Percentiles rank a stretch among this genome's conserved stretches.
phyloP scores from a whole-genome alignment of 2,329 filamentous ascomycete species.

The Tolypocladium nubicola region DNA sequence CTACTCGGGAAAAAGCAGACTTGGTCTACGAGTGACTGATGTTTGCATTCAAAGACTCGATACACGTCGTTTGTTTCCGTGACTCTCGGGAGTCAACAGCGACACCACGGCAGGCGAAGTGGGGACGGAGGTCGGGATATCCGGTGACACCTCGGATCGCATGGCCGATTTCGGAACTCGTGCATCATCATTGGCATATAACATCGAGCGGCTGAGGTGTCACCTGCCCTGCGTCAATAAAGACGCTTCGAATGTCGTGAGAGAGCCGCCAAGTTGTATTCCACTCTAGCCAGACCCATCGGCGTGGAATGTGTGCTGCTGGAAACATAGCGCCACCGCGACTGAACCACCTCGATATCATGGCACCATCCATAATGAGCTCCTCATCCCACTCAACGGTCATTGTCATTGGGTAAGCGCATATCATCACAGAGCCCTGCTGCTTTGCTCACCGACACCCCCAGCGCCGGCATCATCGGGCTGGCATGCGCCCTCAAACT shows the following conservation, averaged over 20 bases:
- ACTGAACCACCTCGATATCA: not conserved
- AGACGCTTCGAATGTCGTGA: not conserved
- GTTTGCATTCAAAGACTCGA: not conserved
- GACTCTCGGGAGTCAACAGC: not conserved
- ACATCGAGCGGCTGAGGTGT: not conserved
- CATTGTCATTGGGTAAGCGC: slow-evolving; percentile 4
- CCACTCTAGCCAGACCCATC: not conserved
- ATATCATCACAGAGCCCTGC: not conserved
- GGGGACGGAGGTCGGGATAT: not conserved
- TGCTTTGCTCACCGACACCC: not conserved
- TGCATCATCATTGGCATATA: not conserved
- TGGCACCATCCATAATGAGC: not conserved
- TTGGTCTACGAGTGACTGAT: not conserved
- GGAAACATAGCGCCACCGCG: not conserved
- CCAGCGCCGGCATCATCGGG: slow-evolving; percentile 42
- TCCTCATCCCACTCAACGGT: not conserved
- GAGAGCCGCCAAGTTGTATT: not conserved
- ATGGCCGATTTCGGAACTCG: not conserved
- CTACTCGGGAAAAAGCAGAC: too few species aligned
- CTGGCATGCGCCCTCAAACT: slow-evolving; percentile 36
- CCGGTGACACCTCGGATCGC: not conserved
- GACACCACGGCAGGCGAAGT: not conserved
- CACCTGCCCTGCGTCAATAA: not conserved
- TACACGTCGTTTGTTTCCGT: not conserved
- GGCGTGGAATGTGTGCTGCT: not conserved